A percentile compares a stretch with the other conserved stretches of the same genome.
Conservation (phyloP, 2,329 filamentous ascomycete genomes). For the Exserohilum turcica region DNA sequence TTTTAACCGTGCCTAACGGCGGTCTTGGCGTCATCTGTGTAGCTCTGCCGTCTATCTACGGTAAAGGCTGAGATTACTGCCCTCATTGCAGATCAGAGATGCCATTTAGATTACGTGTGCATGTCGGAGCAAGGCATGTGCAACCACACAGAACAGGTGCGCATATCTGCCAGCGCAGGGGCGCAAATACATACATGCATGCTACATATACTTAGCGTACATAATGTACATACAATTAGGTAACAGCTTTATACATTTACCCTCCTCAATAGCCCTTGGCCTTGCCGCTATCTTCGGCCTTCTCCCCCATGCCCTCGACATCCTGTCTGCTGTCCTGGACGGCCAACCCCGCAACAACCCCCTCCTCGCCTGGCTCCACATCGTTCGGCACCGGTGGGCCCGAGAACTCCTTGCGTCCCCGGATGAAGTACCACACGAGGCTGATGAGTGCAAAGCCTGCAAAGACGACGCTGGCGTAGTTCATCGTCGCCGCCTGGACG, state of each 20-base stretch:
- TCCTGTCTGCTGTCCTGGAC: constrained; percentile 38
- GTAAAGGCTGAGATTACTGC: neutral
- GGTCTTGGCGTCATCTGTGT: constrained; percentile 10
- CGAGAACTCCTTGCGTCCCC: constrained; percentile 46
- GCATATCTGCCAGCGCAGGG: neutral
- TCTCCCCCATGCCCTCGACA: constrained; percentile 28
- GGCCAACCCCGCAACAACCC: constrained; percentile 39
- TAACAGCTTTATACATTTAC: too few species aligned
- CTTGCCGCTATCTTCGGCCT: constrained; percentile 7
- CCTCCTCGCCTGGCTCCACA: constrained; percentile 42
- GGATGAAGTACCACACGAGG: constrained; percentile 45
- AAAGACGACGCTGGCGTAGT: constrained; percentile 51
- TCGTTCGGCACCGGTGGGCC: constrained; percentile 47
- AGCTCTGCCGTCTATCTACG: neutral
- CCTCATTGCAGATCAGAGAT: neutral
- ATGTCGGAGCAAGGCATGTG: neutral
- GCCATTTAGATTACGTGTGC: neutral
- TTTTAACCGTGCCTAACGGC: constrained; percentile 9
- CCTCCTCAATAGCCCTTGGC: neutral
- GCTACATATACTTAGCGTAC: too few species aligned
- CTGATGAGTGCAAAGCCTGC: constrained; percentile 48
- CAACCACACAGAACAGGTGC: neutral
- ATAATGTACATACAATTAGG: too few species aligned
- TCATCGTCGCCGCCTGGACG: constrained; percentile 50
- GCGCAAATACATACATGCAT: too few species aligned